phyloP scores from a whole-genome alignment of 345 rosid species.

The Populus davidiana region DNA sequence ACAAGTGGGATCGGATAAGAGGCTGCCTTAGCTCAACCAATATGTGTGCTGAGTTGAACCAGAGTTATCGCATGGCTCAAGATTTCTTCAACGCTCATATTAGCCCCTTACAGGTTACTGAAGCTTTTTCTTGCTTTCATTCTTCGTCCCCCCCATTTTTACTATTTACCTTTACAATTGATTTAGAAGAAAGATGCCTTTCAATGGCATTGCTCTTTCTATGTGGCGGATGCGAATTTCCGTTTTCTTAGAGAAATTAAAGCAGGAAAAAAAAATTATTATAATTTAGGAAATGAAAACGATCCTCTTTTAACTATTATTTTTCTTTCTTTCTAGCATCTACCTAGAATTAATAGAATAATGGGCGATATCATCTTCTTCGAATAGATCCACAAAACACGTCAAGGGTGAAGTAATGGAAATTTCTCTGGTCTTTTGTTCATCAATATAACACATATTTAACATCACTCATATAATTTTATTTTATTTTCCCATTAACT shows the following conservation, averaged over 20 bases:
- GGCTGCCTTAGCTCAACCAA: conserved; percentile 60
- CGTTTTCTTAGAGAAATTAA: background rate
- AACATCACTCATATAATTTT: too few relatives aligned
- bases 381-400: background rate
- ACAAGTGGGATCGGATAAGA: conserved; percentile 78
- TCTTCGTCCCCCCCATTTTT: background rate
- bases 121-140: background rate
- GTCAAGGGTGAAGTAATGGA: too few relatives aligned
- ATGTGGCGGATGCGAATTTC: background rate
- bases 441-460: too few relatives aligned
- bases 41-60: conserved; percentile 72
- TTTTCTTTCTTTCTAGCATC: background rate
- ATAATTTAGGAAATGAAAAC: background rate
- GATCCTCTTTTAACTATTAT: background rate
- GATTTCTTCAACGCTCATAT: conserved; percentile 87
- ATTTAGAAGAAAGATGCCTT: background rate
- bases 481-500: too few relatives aligned
- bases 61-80: conserved; percentile 68
- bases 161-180: too few relatives aligned
- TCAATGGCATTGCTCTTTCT: background rate
- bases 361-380: background rate
- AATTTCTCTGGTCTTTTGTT: too few relatives aligned
- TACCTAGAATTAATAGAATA: background rate
- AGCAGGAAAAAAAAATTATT: background rate
- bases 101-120: conserved; percentile 66